A percentile compares a stretch with the other conserved stretches of the same genome.
phyloP scores from a whole-genome alignment of 371 early-diverging fungal genomes.

The Lichtheimia hyalospora region DNA sequence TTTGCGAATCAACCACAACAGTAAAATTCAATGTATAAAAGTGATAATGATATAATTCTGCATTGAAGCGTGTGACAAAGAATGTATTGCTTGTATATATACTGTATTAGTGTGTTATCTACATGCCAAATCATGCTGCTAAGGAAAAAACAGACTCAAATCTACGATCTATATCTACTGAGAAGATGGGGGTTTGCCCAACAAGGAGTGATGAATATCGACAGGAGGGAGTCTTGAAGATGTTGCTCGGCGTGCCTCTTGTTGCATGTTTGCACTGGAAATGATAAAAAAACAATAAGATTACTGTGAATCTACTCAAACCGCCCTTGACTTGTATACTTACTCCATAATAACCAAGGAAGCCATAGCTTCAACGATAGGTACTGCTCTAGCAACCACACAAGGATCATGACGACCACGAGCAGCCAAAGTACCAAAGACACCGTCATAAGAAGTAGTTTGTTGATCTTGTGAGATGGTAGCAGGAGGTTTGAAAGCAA shows the following conservation, averaged over 20 bases:
- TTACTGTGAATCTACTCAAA: background rate
- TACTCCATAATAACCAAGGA: constrained; percentile 92
- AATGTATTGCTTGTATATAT: no score
- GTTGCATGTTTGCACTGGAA: constrained; percentile 59
- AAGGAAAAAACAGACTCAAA: no score
- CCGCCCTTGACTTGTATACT: constrained; percentile 18
- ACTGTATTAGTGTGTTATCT: no score
- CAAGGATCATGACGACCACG: constrained; percentile 98
- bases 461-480: constrained; percentile 90
- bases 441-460: constrained; percentile 87
- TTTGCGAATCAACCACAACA: no score
- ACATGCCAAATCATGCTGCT: no score
- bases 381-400: constrained; percentile 93
- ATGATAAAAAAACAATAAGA: background rate
- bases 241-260: constrained; percentile 64
- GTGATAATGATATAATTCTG: no score
- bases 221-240: constrained; percentile 54
- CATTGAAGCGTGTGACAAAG: no score
- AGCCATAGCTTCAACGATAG: constrained; percentile 98
- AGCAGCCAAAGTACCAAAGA: constrained; percentile 80
- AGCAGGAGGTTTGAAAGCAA: constrained; percentile 96
- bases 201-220: constrained; percentile 45
- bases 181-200: constrained; percentile 32
- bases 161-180: constrained; percentile 4
- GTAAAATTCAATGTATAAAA: no score